Base-by-base conservation (phyloP, 495 filamentous ascomycete genomes). In the Cercophora sp. region DNA sequence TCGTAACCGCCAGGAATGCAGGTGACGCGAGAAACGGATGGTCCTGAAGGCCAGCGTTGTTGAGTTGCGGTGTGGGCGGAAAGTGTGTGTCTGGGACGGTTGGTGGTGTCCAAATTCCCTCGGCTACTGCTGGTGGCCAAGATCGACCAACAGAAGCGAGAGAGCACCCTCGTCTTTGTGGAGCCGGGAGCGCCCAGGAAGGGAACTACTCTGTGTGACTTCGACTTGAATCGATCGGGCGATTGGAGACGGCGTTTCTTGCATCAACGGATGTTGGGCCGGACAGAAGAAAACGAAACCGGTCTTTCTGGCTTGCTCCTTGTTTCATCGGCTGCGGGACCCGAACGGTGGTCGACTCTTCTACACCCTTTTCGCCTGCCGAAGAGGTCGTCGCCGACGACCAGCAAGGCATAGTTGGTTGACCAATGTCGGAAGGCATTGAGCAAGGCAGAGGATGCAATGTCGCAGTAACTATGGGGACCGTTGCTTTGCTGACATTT, bases 1-100 rank as follows among this genome's bases (percentile, higher is more conserved):
- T 46, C 43, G n/a, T 46, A 46, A 46, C 43, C 43, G 43, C 43
- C 43, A 46, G 43, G 43, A 46, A 19, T 46, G 42, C 43, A 46
- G 43, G 43, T 46, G 43, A 29, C 22, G 31, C 43, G 15, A 16
- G n/a, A 13, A 6, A 32, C 29, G 13, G 6, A 32, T 32, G 29
- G 8, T 32, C 29, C 13, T 32, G 29, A 32, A 32, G 13, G 13
- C 29, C 29, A 32, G 8, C 29, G 29, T 9, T 9, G 37, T 3
- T 16, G 3, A 20, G 19, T 13, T 43, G n/a, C n/a, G n/a, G n/a
- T n/a, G n/a, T n/a, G n/a, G n/a, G n/a, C n/a, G n/a, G n/a, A n/a
- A n/a, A n/a, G n/a, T n/a, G 13, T 10, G 22, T 32, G 29, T 32
- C 29, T 6, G 22, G 5, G 24, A 16, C 11, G 25, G 23, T 29